These are phyloP conservation scores for Evansstolkia leycettana DNA, from an alignment of 495 filamentous ascomycete species.

Conservation along the genomic window DNA sequence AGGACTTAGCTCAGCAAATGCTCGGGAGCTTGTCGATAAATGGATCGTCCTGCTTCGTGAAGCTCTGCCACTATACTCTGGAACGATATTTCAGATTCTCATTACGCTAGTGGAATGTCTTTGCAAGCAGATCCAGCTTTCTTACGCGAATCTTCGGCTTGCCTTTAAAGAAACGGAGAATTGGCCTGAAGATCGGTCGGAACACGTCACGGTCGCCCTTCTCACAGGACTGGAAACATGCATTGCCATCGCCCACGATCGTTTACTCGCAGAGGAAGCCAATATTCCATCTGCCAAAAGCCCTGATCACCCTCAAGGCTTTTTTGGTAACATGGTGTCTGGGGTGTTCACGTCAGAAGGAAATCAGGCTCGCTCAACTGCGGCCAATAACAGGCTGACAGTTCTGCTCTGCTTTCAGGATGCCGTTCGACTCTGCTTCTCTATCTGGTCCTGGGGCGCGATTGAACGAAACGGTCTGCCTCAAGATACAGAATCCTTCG, in stretches of 20 bases:
- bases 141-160: constrained; percentile 51
- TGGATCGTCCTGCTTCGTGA: constrained; percentile 84
- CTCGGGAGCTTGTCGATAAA: constrained; percentile 69
- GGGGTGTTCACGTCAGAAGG: constrained; percentile 78
- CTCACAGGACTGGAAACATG: constrained; percentile 85
- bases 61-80: constrained; percentile 70
- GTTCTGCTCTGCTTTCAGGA: constrained; percentile 96
- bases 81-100: constrained; percentile 77
- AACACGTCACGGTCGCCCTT: constrained; percentile 50
- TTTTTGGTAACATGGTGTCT: constrained; percentile 95
- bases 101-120: constrained; percentile 85
- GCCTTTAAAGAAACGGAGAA: constrained; percentile 30
- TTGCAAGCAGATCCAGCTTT: constrained; percentile 57
- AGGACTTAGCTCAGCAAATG: constrained; percentile 65
- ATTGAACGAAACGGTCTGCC: constrained; percentile 40
- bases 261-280: constrained; percentile 62
- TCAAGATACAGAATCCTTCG: constrained; percentile 56
- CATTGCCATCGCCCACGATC: constrained; percentile 78
- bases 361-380: constrained; percentile 57
- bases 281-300: constrained; percentile 55
- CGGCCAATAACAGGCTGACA: constrained; percentile 87
- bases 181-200: constrained; percentile 32
- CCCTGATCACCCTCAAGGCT: constrained; percentile 76
- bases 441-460: constrained; percentile 88
- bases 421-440: constrained; percentile 79